Conservation (phyloP, 106 monocot species). For the Platanthera guangdongensis region DNA sequence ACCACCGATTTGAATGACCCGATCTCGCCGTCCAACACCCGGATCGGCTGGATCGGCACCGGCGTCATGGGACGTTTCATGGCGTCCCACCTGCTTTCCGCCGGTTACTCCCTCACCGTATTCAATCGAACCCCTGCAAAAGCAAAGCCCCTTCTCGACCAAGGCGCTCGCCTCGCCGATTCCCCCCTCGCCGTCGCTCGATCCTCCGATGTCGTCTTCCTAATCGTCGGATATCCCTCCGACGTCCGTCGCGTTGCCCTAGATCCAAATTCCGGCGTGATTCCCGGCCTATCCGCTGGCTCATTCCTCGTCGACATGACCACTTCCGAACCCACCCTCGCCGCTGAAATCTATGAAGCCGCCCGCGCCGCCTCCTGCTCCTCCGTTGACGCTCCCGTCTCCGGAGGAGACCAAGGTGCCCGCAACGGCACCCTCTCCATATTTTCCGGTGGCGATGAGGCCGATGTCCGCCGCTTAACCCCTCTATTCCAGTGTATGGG, state of each 20-base stretch:
- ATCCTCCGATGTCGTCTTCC: constrained; percentile 65
- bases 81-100: constrained; percentile 71
- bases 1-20: neutral
- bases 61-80: constrained; percentile 81
- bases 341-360: constrained; percentile 50
- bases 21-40: constrained; percentile 35
- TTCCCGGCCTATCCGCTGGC: constrained; percentile 41
- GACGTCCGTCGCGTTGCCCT: constrained; percentile 66
- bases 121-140: constrained; percentile 82
- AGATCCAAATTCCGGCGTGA: constrained; percentile 39
- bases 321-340: constrained; percentile 73
- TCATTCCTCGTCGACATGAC: constrained; percentile 85
- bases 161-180: constrained; percentile 45
- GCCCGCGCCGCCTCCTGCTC: constrained; percentile 24
- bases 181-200: constrained; percentile 58
- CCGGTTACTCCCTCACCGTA: constrained; percentile 73
- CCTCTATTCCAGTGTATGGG: constrained; percentile 68
- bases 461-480: constrained; percentile 25
- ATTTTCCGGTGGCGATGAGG: constrained; percentile 65
- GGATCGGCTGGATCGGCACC: constrained; percentile 79
- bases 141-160: constrained; percentile 50
- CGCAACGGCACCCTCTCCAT: constrained; percentile 59
- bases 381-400: constrained; percentile 80
- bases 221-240: constrained; percentile 76
- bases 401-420: constrained; percentile 90